A percentile compares a stretch with the other conserved stretches of the same genome.
These are phyloP conservation scores for Corylus avellana DNA, from an alignment of 306 rosid genomes.

Conservation along the genomic window DNA sequence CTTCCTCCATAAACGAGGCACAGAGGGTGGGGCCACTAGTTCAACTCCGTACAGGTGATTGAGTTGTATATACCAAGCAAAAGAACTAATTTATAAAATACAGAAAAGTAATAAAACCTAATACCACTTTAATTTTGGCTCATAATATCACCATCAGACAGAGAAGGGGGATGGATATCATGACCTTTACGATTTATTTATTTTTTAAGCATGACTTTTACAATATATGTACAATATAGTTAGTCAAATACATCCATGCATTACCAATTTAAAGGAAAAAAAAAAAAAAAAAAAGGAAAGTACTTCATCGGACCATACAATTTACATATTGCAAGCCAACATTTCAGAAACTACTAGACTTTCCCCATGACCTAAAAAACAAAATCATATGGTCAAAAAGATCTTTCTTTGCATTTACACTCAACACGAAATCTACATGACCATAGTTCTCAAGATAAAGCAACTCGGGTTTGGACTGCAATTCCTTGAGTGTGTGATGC, in stretches of 20 bases:
- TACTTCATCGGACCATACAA: background rate
- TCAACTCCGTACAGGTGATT: background rate
- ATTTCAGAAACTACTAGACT: slow-evolving; percentile 36
- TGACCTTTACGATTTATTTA: background rate
- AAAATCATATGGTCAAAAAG: slow-evolving; percentile 63
- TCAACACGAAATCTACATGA: slow-evolving; percentile 79
- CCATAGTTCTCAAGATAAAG: slow-evolving; percentile 82
- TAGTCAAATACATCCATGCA: background rate
- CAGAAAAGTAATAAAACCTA: background rate
- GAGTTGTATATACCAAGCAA: background rate
- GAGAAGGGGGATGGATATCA: background rate
- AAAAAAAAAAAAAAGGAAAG: background rate
- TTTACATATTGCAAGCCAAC: background rate
- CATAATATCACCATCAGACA: background rate
- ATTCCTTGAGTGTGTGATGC: slow-evolving; percentile 59
- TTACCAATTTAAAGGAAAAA: background rate
- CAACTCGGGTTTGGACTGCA: slow-evolving; percentile 70
- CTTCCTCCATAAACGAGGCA: background rate
- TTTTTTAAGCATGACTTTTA: background rate
- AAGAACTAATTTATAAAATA: background rate
- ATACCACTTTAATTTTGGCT: background rate
- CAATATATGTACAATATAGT: background rate
- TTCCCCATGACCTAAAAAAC: slow-evolving; percentile 46
- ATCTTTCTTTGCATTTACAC: slow-evolving; percentile 72
- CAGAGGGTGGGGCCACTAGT: background rate